These are phyloP conservation scores for Scenedesmus sp. DNA, from an alignment of 163 green algal species.

Conservation along the genomic window DNA sequence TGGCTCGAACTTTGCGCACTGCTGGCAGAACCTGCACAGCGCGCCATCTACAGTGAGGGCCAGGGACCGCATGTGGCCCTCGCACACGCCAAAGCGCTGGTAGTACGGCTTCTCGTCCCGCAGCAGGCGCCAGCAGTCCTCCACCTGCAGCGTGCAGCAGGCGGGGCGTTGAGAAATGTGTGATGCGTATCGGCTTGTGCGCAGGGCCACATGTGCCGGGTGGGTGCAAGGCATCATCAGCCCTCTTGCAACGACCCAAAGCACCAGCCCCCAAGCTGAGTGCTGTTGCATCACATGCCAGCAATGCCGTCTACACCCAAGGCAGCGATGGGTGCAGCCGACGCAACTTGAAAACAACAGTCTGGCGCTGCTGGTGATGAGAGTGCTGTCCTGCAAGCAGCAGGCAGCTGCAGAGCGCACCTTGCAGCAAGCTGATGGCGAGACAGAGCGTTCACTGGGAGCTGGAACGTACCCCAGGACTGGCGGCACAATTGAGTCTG, in stretches of 20 bases:
- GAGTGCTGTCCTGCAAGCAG: not conserved
- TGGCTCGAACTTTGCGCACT: conserved; percentile 86
- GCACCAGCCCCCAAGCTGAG: not conserved
- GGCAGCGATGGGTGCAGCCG: too few relatives aligned
- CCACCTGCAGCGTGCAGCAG: conserved; percentile 60
- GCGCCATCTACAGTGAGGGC: conserved; percentile 70
- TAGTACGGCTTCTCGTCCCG: conserved; percentile 75
- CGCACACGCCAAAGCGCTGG: conserved; percentile 77
- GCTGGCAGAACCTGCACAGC: conserved; percentile 89
- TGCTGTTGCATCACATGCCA: too few relatives aligned
- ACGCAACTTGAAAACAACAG: not conserved
- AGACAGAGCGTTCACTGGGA: not conserved
- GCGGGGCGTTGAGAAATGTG: not conserved
- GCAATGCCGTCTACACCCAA: too few relatives aligned
- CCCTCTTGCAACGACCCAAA: not conserved
- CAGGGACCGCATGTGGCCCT: conserved; percentile 62
- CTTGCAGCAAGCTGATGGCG: not conserved
- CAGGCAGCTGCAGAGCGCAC: not conserved
- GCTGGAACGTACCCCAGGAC: not conserved
- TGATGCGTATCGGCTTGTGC: too few relatives aligned
- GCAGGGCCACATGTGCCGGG: not conserved
- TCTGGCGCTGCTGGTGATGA: not conserved
- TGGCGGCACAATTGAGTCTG: conserved; percentile 7
- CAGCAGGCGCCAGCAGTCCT: conserved; percentile 67
- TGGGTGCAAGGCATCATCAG: not conserved